Percentiles rank a stretch among this genome's conserved stretches.
Evolutionary conservation across 306 rosid genomes (phyloP).

Genomic region (Dicorynia guianensis): DNA sequence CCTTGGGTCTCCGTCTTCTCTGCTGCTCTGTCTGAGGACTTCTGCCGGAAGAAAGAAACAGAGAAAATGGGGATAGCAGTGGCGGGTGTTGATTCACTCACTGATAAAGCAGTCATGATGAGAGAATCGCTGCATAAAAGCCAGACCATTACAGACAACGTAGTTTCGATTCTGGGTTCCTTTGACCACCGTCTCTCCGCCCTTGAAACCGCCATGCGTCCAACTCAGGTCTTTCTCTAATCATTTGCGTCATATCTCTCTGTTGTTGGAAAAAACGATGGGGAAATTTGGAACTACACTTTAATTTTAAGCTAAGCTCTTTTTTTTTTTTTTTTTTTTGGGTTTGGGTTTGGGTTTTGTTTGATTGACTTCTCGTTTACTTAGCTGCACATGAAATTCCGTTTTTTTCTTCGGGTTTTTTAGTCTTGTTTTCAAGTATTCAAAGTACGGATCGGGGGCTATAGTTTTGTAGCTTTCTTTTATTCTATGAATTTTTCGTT

Average conservation of each 20-base stretch:
- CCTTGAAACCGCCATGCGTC: constrained; percentile 99
- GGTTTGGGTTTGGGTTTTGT: constrained; percentile 26
- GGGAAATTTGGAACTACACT: background rate
- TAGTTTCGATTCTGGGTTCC: constrained; percentile 90
- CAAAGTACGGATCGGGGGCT: constrained; percentile 50
- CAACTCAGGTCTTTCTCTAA: constrained; percentile 73
- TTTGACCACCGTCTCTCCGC: constrained; percentile 98
- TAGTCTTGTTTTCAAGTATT: constrained; percentile 22
- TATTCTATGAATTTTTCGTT: constrained; percentile 30
- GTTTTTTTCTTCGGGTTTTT: background rate
- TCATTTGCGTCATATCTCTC: constrained; percentile 15
- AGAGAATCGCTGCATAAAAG: constrained; percentile 89
- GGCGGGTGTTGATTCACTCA: constrained; percentile 67
- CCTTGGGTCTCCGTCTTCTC: background rate
- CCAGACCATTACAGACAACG: constrained; percentile 88
- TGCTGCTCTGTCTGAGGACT: background rate
- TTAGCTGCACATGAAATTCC: constrained; percentile 24
- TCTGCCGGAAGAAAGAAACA: background rate
- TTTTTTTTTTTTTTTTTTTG: background rate
- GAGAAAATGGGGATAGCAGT: constrained; percentile 62
- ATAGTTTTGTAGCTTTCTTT: constrained; percentile 23
- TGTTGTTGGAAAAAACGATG: constrained; percentile 12
- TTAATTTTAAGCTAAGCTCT: constrained; percentile 29
- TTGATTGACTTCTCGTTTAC: constrained; percentile 51
- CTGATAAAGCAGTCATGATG: constrained; percentile 79